Base-by-base conservation (phyloP, 2,329 filamentous ascomycete genomes). In the Camillea tinctor region DNA sequence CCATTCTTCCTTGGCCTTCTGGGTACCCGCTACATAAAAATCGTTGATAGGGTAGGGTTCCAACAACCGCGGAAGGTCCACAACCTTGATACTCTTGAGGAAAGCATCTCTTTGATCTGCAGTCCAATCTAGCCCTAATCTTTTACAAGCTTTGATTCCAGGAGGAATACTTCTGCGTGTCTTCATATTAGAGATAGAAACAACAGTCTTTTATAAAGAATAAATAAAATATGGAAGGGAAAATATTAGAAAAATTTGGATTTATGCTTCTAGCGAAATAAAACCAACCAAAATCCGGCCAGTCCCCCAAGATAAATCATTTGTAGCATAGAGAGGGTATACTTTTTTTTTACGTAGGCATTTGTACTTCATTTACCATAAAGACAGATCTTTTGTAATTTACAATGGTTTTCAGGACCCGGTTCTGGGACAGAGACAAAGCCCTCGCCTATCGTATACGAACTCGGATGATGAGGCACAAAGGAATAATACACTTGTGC, bases 101-200 rank as follows among this genome's bases (percentile, higher is more conserved):
- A 54, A 64, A 8, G 40, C 15, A 24, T 59, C 26, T 40, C 56
- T 59, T 51, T 63, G 55, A 11, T 26, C 48, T 13, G 59, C 11
- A 6, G 55, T 50, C 63, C 61, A 63, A 22, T 62, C 52, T 17
- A 66, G 53, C 1, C 63, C 61, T 15, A 64, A 55, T 3, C 52
- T 57, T 6, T 55, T 44, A n/a, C 36, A 6, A n/a, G 36, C 36
- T 44, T 9, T 44, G 11, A 44, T 44, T 17, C 6, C 36, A 44
- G 36, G 36, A 6, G 13, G 36, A n/a, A n/a, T 4, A 1, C 11
- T n/a, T 13, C 17, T 44, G 13, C 36, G 36, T 11, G 17, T 44
- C 11, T 44, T 44, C 36, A 44, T 44, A n/a, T n/a, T 44, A 2
- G 6, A 2, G 26, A 11, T 2, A 44, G 2, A 44, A 2, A 44